Evolutionary conservation across 2,329 filamentous ascomycete genomes (phyloP), one percentile per base, ranked within the genome.

Genomic region (Aspergillus sp.): DNA sequence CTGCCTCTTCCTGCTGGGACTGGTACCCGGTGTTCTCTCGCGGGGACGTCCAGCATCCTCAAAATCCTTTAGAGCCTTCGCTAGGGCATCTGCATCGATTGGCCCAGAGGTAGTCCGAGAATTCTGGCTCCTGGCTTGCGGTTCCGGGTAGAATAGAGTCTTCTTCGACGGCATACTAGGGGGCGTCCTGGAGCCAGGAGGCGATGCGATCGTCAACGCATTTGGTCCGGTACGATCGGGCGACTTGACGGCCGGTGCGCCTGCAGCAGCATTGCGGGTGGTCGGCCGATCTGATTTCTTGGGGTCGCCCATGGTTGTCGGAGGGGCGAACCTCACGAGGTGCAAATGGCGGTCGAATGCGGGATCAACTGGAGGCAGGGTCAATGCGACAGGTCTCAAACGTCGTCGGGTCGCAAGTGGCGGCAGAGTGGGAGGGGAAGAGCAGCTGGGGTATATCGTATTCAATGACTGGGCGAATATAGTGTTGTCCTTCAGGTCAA

Each of bases 1-100:
- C 73, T 88, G 87, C 64, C 87, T 82, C 76, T 90, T 90, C 62
- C 88, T 81, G 72, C 86, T 88, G 4, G 88, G 88, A 73, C 87
- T 90, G 30, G 84, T 82, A 47, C 81, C 84, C 3, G 88, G 87
- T 30, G 87, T 89, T 59, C 83, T 82, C 65, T 88, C 86, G 69
- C 86, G 77, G 50, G 81, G 79, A 61, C 81, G 80, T n/a, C 84
- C 84, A 11, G 81, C 81, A 60, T 86, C 82, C 66, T 88, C 86
- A 64, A 86, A 83, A 48, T 86, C 82, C 68, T 85, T 84, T 64
- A 90, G 75, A 25, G 86, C 86, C 71, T 82, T 86, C 58, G 81
- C 84, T 60, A 90, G 74, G 8, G 84, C 84, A 59, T 80, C 80
- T 10, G 87, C 75, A 73, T 88, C 87, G 47, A 88, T 77, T 1